Base-by-base conservation (phyloP, 139 green algal species). In the Coelastrella sp. region DNA sequence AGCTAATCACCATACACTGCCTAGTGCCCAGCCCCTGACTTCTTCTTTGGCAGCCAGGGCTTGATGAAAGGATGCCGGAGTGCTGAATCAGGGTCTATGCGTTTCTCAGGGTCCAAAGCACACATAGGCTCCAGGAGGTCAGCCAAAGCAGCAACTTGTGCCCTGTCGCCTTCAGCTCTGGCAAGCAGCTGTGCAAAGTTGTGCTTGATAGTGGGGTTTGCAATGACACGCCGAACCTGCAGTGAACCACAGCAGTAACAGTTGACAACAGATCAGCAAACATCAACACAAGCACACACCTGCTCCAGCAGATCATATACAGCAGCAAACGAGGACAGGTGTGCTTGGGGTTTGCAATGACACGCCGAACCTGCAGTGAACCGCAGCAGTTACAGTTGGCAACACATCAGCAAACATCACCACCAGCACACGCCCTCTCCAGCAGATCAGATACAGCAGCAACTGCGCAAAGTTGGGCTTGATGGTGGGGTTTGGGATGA, bases 71-170 rank as follows among this genome's bases (percentile, higher is more conserved):
- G 96, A 91, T 99, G 98, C 7, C 93, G 85, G 87, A 99, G 95
- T 20, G 98, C 98, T 22, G 97, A 88, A 54, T 97, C 96, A 4
- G 97, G 92, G 7, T 95, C 97, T 83, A 99, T 98, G 73, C 98
- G 95, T 88, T 96, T 97, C 19, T 99, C 98, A 2, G 98, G 98
- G 92, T 99, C 98, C 80, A 99, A 95, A 47, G 92, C 88, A 94
- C 98, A 96, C 94, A 99, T 98, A 76, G 96, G 92, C 74, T 99
- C 98, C 86, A 99, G 94, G 90, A 99, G 94, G 90, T 99, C 98
- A 8, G 92, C 94, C 88, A 99, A 94, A 83, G 80, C 80, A 22
- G 80, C 73, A 5, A 88, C 54, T 23, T 86, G 80, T 6, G 59
- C 19, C 73, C 88, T 84, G 87, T 86, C 74, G 4, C 91, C 83